A percentile compares a stretch with the other conserved stretches of the same genome.
These are phyloP conservation scores for Piedraia hortae DNA, from an alignment of 2,329 filamentous ascomycete genomes.

Conservation along the genomic window DNA sequence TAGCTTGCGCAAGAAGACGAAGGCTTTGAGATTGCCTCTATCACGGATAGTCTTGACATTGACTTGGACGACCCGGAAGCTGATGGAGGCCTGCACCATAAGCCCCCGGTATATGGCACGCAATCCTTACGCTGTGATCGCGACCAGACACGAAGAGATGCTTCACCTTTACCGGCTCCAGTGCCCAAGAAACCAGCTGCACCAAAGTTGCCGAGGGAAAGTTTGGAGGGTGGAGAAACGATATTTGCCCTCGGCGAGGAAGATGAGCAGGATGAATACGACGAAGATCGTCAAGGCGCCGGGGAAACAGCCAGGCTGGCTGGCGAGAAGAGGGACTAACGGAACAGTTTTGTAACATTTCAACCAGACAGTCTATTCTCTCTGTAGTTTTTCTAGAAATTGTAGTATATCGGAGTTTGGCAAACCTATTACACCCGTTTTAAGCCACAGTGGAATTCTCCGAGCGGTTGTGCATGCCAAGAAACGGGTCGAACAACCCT, in stretches of 20 bases:
- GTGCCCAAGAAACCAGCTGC: constrained; percentile 19
- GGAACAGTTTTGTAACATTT: background rate
- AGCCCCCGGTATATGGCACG: constrained; percentile 5
- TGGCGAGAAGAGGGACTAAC: constrained; percentile 2
- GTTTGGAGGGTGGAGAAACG: constrained; percentile 67
- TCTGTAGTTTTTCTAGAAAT: too few relatives aligned
- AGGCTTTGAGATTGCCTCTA: constrained; percentile 68
- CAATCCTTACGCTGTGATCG: background rate
- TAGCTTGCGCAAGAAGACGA: constrained; percentile 1
- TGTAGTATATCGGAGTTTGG: too few relatives aligned
- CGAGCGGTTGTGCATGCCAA: too few relatives aligned
- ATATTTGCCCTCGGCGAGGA: constrained; percentile 69
- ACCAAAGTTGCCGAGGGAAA: constrained; percentile 23
- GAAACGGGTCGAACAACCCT: too few relatives aligned
- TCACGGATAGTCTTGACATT: constrained; percentile 39
- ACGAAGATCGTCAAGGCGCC: constrained; percentile 27
- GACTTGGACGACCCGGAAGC: constrained; percentile 15
- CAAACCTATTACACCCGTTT: too few relatives aligned
- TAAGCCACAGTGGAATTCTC: too few relatives aligned
- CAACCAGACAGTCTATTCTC: too few relatives aligned
- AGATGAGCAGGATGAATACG: constrained; percentile 23
- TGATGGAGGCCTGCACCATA: constrained; percentile 5
- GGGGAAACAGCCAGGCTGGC: constrained; percentile 3
- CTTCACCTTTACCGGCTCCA: constrained; percentile 25
- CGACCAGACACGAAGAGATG: constrained; percentile 7